A percentile compares a stretch with the other conserved stretches of the same genome.
Conservation (phyloP, 139 green algal genomes). For the Volvox africanus region DNA sequence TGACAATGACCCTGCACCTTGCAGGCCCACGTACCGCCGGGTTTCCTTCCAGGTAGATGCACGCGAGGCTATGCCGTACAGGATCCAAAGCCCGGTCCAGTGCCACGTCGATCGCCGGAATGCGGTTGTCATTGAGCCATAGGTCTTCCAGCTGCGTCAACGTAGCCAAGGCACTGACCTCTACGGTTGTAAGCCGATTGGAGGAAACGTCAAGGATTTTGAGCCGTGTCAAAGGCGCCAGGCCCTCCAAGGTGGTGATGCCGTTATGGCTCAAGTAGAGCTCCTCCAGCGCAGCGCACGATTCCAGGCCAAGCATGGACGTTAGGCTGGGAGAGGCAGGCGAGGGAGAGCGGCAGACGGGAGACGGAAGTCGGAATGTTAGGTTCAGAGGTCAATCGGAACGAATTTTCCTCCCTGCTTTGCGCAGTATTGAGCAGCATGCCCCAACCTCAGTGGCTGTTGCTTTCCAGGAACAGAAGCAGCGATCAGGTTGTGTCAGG, state of each 20-base stretch:
- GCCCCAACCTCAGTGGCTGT: too few species aligned
- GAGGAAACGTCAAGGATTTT: slow-evolving; percentile 89
- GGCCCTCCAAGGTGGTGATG: slow-evolving; percentile 64
- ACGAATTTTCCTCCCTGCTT: too few species aligned
- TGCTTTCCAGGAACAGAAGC: too few species aligned
- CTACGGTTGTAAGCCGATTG: slow-evolving; percentile 74
- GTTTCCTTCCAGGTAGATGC: slow-evolving; percentile 91
- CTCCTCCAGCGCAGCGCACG: slow-evolving; percentile 82
- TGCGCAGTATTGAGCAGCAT: too few species aligned
- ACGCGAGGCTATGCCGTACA: slow-evolving; percentile 68
- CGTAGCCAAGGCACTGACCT: slow-evolving; percentile 42
- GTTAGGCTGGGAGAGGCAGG: slow-evolving; percentile 72
- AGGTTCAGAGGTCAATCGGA: too few species aligned
- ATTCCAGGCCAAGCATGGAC: slow-evolving; percentile 82
- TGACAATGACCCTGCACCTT: background rate
- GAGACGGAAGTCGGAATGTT: too few species aligned
- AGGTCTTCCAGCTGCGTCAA: slow-evolving; percentile 81
- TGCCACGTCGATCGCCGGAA: slow-evolving; percentile 59
- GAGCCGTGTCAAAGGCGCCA: slow-evolving; percentile 53
- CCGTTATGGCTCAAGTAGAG: slow-evolving; percentile 96
- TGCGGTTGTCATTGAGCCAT: slow-evolving; percentile 95
- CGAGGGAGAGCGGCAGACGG: too few species aligned
- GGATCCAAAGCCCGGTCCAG: slow-evolving; percentile 69
- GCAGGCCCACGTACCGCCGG: slow-evolving; percentile 62
- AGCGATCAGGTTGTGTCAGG: too few species aligned